Conservation (phyloP, 2,329 filamentous ascomycete genomes). For the Hypoxylon sp. region DNA sequence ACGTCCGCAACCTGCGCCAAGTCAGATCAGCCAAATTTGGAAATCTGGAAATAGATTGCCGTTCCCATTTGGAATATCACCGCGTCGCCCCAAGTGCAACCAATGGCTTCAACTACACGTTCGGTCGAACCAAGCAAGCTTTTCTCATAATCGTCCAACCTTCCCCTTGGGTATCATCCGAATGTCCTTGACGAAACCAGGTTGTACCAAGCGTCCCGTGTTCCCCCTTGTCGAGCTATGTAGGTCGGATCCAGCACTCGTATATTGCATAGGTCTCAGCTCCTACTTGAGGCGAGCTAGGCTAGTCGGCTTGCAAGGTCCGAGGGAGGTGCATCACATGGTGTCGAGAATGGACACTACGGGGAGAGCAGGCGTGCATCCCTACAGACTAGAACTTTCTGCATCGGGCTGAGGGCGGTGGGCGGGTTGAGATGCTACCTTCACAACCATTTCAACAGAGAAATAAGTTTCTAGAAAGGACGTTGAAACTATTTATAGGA, state of each 20-base stretch:
- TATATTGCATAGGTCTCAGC: constrained; percentile 11
- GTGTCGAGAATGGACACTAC: background rate
- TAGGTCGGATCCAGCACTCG: background rate
- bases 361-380: constrained; percentile 3
- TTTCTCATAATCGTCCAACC: constrained; percentile 27
- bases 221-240: constrained; percentile 7
- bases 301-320: constrained; percentile 35
- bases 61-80: constrained; percentile 39
- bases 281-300: constrained; percentile 28
- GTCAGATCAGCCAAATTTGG: constrained; percentile 43
- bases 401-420: constrained; percentile 8
- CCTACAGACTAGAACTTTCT: constrained; percentile 27
- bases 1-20: constrained; percentile 18
- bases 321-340: constrained; percentile 31
- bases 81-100: constrained; percentile 34
- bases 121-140: constrained; percentile 33
- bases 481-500: constrained; percentile 22
- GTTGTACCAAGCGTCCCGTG: background rate
- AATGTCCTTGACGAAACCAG: constrained; percentile 2
- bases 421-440: constrained; percentile 4
- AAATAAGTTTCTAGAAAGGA: background rate
- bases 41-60: constrained; percentile 48
- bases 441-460: constrained; percentile 1
- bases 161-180: constrained; percentile 26
- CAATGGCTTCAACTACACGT: constrained; percentile 35